Conservation (phyloP, 23 red algal species). For the Rhodosorus marinus region DNA sequence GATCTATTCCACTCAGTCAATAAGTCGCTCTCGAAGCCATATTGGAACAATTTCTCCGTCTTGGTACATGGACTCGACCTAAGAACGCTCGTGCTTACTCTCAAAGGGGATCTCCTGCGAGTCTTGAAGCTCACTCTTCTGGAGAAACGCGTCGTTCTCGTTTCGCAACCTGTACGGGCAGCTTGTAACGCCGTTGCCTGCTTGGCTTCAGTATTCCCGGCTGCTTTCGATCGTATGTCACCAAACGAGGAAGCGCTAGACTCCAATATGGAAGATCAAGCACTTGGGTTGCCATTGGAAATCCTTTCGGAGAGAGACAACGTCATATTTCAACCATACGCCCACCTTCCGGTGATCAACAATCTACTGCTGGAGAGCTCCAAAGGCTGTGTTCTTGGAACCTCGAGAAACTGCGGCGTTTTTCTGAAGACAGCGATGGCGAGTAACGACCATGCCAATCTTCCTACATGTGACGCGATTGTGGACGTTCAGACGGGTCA, state of each 20-base stretch:
- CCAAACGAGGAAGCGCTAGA: conserved; percentile 8
- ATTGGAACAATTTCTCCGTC: conserved; percentile 1
- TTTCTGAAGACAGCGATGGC: conserved; percentile 4
- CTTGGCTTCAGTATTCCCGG: conserved; percentile 39
- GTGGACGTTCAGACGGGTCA: conserved; percentile 42
- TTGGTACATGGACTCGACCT: conserved; percentile 60
- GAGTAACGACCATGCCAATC: neutral
- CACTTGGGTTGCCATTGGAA: conserved; percentile 28
- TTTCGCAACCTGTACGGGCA: conserved; percentile 32
- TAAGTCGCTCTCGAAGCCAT: conserved; percentile 15
- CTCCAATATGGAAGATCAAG: neutral
- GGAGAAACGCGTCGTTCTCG: conserved; percentile 43
- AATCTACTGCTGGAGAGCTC: conserved; percentile 13
- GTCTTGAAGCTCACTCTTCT: conserved; percentile 71
- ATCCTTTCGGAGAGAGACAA: conserved; percentile 24
- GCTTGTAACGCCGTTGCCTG: conserved; percentile 52
- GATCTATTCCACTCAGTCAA: conserved; percentile 65
- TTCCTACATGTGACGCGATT: conserved; percentile 25
- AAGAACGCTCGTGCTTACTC: conserved; percentile 20
- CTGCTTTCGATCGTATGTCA: conserved; percentile 38
- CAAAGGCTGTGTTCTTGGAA: conserved; percentile 33
- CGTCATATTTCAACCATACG: conserved; percentile 56
- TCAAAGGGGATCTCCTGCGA: conserved; percentile 40
- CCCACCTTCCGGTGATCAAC: conserved; percentile 40
- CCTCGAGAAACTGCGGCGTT: conserved; percentile 42